Conservation (phyloP, 164 flowering plant genomes). For the Echeveria elegans region DNA sequence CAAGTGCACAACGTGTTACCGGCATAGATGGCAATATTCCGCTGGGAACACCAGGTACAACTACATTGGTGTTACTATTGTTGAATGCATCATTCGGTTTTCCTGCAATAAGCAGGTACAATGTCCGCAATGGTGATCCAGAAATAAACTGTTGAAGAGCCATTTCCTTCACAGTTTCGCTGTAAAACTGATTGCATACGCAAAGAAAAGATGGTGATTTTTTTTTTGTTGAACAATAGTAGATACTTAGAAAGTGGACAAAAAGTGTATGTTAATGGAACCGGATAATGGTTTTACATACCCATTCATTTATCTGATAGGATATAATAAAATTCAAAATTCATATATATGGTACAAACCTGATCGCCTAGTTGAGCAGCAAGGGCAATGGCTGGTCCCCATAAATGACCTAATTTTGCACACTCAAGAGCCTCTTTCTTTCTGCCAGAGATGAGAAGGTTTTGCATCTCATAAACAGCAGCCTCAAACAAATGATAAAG, state of each 20-base stretch:
- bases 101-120: conserved; percentile 85
- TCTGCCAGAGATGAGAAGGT: conserved; percentile 88
- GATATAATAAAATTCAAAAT: neutral
- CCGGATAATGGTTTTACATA: neutral
- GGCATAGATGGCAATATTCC: conserved; percentile 44
- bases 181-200: conserved; percentile 52
- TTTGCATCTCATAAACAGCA: conserved; percentile 81
- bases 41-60: conserved; percentile 19
- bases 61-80: conserved; percentile 14
- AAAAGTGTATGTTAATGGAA: neutral
- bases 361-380: conserved; percentile 88
- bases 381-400: conserved; percentile 94
- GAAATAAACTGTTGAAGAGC: conserved; percentile 71
- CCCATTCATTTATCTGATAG: neutral
- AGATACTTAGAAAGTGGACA: neutral
- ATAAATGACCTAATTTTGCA: conserved; percentile 92
- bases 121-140: conserved; percentile 93
- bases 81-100: conserved; percentile 89
- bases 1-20: conserved; percentile 24
- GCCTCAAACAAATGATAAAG: conserved; percentile 33
- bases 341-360: conserved; percentile 28
- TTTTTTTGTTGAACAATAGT: neutral
- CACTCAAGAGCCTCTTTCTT: conserved; percentile 78
- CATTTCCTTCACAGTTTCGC: conserved; percentile 89
- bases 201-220: conserved; percentile 1